These are phyloP conservation scores for Citrus trifoliata DNA, from an alignment of 345 rosid genomes.

Conservation along the genomic window DNA sequence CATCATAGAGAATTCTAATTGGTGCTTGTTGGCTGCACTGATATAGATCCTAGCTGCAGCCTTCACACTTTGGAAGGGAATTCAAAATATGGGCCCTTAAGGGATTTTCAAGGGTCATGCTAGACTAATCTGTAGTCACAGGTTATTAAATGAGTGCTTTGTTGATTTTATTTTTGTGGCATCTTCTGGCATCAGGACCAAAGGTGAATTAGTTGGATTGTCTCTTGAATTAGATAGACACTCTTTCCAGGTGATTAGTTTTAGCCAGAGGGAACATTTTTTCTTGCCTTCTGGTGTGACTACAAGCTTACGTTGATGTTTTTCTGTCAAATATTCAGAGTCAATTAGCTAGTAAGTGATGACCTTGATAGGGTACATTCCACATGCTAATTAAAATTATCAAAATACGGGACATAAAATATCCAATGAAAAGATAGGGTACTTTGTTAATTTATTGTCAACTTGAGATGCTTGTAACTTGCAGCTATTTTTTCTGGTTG, in stretches of 20 bases:
- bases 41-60: background rate
- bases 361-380: background rate
- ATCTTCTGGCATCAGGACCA: background rate
- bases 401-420: constrained; percentile 9
- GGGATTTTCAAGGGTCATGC: background rate
- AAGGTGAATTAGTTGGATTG: background rate
- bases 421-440: background rate
- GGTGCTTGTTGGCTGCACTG: background rate
- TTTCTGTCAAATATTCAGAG: background rate
- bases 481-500: background rate
- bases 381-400: background rate
- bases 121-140: too few species aligned
- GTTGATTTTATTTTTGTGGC: background rate
- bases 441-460: background rate
- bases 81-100: background rate
- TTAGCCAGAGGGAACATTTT: background rate
- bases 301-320: too few species aligned
- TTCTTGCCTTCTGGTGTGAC: background rate
- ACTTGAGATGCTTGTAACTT: background rate
- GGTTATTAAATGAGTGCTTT: too few species aligned
- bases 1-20: background rate
- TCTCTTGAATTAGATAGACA: background rate
- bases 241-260: background rate
- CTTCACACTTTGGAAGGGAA: background rate
- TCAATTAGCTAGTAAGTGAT: constrained; percentile 4